Evolutionary conservation across 176 grass and related monocot genomes (phyloP).

Genomic region (Oryza australiensis): DNA sequence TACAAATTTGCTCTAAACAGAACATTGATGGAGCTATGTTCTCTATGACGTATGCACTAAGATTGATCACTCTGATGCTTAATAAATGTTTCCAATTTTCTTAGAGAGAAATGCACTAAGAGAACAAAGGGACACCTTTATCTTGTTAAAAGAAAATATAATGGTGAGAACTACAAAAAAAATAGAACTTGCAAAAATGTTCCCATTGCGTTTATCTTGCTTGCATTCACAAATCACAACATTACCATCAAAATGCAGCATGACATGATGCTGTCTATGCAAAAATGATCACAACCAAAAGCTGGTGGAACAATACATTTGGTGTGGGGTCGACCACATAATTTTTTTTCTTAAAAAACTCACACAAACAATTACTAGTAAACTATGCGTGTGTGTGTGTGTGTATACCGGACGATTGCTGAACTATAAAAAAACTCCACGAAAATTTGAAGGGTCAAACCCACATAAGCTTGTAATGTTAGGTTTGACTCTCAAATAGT

Average conservation of each 20-base stretch:
- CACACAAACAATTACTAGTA: neutral
- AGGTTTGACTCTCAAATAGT: neutral
- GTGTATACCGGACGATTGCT: no score
- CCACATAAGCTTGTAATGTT: neutral
- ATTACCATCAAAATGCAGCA: neutral
- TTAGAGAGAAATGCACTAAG: neutral
- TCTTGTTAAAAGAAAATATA: neutral
- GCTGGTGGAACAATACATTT: neutral
- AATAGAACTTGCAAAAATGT: neutral
- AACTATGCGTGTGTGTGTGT: no score
- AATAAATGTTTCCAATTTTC: neutral
- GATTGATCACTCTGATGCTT: neutral
- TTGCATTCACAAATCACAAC: neutral
- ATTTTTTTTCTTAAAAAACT: neutral
- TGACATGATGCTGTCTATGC: neutral
- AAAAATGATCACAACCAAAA: neutral
- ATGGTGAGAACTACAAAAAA: neutral
- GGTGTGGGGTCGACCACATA: neutral
- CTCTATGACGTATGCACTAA: neutral
- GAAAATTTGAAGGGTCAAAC: neutral
- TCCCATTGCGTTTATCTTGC: neutral
- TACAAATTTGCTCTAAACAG: neutral
- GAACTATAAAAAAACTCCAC: neutral
- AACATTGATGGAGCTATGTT: neutral
- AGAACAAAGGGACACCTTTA: neutral